These are phyloP conservation scores for Aspergillus piperis DNA, from an alignment of 2,329 filamentous ascomycete species.

Conservation along the genomic window DNA sequence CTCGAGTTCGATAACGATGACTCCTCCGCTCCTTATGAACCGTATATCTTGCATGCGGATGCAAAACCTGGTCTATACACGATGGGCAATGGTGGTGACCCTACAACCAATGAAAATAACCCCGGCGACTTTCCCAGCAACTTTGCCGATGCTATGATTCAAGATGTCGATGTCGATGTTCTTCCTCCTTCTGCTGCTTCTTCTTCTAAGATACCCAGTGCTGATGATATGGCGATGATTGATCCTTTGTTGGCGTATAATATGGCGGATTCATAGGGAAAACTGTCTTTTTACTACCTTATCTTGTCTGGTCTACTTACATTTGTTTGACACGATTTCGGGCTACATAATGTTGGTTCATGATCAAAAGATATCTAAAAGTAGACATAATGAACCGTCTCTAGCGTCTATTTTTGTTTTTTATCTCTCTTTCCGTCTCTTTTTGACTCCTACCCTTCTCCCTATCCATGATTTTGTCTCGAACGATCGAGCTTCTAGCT, in stretches of 20 bases:
- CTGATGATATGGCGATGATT: constrained; percentile 36
- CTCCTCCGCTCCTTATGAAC: constrained; percentile 18
- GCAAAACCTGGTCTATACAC: neutral
- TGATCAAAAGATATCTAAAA: neutral
- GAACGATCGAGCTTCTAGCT: neutral
- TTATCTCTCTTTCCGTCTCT: neutral
- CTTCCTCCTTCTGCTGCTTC: too few species aligned
- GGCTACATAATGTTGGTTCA: neutral
- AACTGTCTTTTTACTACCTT: neutral
- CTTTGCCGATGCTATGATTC: constrained; percentile 31
- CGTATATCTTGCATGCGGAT: constrained; percentile 7
- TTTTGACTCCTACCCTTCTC: neutral
- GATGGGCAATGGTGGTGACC: neutral
- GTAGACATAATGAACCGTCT: neutral
- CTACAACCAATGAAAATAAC: neutral
- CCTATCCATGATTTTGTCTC: neutral
- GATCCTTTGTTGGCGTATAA: constrained; percentile 38
- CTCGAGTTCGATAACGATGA: constrained; percentile 35
- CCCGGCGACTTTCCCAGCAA: constrained; percentile 3
- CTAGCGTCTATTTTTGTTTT: constrained; percentile 1
- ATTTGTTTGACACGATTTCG: neutral
- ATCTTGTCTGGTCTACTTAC: neutral
- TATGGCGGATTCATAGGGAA: constrained; percentile 26
- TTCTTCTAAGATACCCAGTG: constrained; percentile 31
- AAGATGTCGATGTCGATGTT: constrained; percentile 19